Conservation (phyloP, 768 basidiomycete species). For the Suillus bovinus region DNA sequence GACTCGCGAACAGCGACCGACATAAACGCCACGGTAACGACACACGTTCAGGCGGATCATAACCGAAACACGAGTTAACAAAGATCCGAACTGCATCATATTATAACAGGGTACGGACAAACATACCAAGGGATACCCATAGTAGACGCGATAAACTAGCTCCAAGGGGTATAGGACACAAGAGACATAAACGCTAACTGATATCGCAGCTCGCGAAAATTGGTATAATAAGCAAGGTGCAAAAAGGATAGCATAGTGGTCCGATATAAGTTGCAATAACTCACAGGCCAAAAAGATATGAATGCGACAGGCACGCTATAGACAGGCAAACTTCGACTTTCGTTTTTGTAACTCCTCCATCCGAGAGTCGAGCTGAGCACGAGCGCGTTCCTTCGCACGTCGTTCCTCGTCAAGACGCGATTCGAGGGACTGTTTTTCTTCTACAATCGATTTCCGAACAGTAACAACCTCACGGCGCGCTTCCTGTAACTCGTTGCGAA, state of each 20-base stretch:
- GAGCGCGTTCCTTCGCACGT: conserved; percentile 83
- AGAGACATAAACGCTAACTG: conserved; percentile 12
- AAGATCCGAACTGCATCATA: conserved; percentile 21
- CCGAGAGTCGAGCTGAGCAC: conserved; percentile 83
- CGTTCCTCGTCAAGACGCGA: conserved; percentile 84
- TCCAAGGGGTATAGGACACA: conserved; percentile 27
- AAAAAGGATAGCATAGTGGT: conserved; percentile 7
- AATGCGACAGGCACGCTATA: conserved; percentile 44
- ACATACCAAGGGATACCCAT: conserved; percentile 30
- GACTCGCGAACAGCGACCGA: conserved; percentile 8
- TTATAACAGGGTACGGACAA: conserved; percentile 26
- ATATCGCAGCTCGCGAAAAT: conserved; percentile 25
- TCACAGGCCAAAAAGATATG: conserved; percentile 13
- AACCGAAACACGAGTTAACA: conserved; percentile 8
- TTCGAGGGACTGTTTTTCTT: conserved; percentile 88
- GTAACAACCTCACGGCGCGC: conserved; percentile 78
- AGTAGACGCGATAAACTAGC: conserved; percentile 37
- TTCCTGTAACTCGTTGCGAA: conserved; percentile 74
- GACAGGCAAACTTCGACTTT: conserved; percentile 91
- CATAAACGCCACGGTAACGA: conserved; percentile 6
- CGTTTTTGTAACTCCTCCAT: conserved; percentile 84
- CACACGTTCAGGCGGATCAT: background rate
- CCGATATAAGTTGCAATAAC: conserved; percentile 8
- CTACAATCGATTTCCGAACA: conserved; percentile 77
- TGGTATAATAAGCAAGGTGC: conserved; percentile 30